These are phyloP conservation scores for Colletotrichum sansevieriae DNA, from an alignment of 2,329 filamentous ascomycete species.

Conservation along the genomic window DNA sequence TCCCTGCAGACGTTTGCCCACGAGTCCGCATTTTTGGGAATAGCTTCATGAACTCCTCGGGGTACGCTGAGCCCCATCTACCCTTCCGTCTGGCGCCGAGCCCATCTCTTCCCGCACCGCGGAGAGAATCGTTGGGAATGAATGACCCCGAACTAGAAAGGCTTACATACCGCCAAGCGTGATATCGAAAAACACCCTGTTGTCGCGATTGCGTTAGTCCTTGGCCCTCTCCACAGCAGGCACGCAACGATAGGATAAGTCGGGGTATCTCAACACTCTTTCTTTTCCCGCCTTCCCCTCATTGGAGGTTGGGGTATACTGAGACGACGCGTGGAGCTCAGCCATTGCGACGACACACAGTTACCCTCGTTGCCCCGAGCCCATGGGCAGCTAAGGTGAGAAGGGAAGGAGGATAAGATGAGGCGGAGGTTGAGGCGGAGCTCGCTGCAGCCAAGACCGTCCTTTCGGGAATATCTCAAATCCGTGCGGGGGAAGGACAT, in stretches of 20 bases:
- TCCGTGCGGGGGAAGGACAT: background rate
- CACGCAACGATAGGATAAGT: background rate
- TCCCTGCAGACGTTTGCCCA: slow-evolving; percentile 15
- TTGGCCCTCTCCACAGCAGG: background rate
- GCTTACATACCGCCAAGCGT: slow-evolving; percentile 76
- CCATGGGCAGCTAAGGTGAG: background rate
- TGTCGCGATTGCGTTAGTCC: slow-evolving; percentile 37
- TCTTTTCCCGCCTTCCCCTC: slow-evolving; percentile 4
- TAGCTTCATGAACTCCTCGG: slow-evolving; percentile 14
- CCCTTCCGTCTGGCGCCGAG: slow-evolving; percentile 5
- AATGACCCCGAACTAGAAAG: slow-evolving; percentile 49
- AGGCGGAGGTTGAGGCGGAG: slow-evolving; percentile 6
- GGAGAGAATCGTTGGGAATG: background rate
- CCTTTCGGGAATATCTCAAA: background rate
- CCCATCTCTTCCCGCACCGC: slow-evolving; percentile 7
- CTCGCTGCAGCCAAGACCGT: slow-evolving; percentile 1
- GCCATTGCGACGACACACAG: slow-evolving; percentile 12
- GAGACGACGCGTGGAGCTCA: slow-evolving; percentile 32
- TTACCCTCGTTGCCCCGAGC: background rate
- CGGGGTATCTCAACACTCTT: slow-evolving; percentile 11
- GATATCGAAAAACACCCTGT: slow-evolving; percentile 80
- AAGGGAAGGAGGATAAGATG: slow-evolving; percentile 8
- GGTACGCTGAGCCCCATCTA: background rate
- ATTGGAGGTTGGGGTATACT: slow-evolving; percentile 1
- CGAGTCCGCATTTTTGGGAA: slow-evolving; percentile 2